These are phyloP conservation scores for Acer yangbiense DNA, from an alignment of 345 rosid species.

Conservation along the genomic window DNA sequence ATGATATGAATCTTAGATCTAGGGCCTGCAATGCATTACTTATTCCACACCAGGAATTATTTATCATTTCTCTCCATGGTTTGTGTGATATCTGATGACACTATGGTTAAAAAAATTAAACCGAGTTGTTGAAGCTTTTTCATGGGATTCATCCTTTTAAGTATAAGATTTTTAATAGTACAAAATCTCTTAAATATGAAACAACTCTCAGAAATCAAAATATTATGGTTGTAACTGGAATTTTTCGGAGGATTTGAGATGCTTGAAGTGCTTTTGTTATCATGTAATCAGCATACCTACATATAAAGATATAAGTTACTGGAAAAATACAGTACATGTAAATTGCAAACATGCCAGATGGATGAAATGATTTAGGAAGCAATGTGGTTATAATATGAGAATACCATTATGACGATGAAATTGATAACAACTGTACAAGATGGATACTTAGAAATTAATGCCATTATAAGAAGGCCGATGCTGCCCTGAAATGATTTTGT, in stretches of 20 bases:
- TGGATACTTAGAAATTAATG: background rate
- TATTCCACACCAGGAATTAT: background rate
- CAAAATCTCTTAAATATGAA: background rate
- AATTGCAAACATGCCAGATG: background rate
- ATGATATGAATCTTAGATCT: background rate
- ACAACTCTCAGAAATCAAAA: background rate
- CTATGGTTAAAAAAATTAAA: background rate
- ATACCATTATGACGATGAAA: background rate
- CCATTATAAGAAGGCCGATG: background rate
- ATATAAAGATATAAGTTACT: background rate
- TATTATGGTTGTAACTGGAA: background rate
- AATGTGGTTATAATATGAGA: background rate
- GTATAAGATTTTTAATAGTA: background rate
- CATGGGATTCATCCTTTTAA: background rate
- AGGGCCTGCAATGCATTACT: background rate
- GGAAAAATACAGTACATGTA: background rate
- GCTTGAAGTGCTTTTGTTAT: background rate
- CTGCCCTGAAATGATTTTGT: background rate
- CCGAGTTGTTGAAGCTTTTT: background rate
- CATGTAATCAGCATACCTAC: background rate
- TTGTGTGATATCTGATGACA: background rate
- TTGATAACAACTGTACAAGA: background rate
- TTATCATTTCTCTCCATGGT: constrained; percentile 5
- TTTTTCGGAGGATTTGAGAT: background rate
- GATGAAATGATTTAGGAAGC: background rate